A percentile compares a stretch with the other conserved stretches of the same genome.
phyloP scores from a whole-genome alignment of 192 early-diverging fungal genomes.

The Podochytrium sp. region DNA sequence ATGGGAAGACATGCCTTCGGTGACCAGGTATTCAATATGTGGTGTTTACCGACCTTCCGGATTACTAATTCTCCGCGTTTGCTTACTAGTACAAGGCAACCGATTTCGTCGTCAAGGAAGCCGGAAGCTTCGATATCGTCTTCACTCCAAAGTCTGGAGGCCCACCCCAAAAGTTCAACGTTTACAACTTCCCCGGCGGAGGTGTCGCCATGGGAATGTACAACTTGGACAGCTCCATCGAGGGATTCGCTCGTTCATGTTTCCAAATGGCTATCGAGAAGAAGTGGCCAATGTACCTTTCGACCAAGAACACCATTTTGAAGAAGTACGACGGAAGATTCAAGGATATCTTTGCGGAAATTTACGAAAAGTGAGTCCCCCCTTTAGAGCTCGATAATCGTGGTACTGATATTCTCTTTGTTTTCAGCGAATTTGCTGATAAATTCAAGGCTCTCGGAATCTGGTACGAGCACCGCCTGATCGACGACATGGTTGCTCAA shows the following conservation, averaged over 20 bases:
- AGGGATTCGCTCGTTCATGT: constrained; percentile 92
- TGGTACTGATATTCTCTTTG: constrained; percentile 16
- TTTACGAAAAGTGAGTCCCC: constrained; percentile 69
- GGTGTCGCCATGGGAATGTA: constrained; percentile 98
- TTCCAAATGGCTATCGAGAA: constrained; percentile 91
- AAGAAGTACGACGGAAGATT: constrained; percentile 97
- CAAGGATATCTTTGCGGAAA: constrained; percentile 94
- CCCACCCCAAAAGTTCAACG: constrained; percentile 65
- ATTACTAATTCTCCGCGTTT: not conserved
- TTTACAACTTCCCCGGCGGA: constrained; percentile 77
- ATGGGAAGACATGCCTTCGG: constrained; percentile 97
- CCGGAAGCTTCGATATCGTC: constrained; percentile 88
- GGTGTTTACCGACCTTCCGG: not conserved
- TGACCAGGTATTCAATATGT: constrained; percentile 72
- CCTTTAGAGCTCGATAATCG: not conserved
- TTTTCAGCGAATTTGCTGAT: constrained; percentile 69
- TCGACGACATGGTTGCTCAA: constrained; percentile 97
- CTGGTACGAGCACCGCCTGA: constrained; percentile 98
- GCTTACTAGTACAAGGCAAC: constrained; percentile 85
- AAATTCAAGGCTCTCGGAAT: constrained; percentile 83
- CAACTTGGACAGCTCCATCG: constrained; percentile 86
- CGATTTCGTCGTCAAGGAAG: constrained; percentile 88
- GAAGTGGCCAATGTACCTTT: constrained; percentile 92
- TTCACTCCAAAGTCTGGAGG: constrained; percentile 88
- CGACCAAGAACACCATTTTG: constrained; percentile 97